A percentile compares a stretch with the other conserved stretches of the same genome.
These are phyloP conservation scores for Glycine tomentella DNA, from an alignment of 306 rosid species.

Conservation along the genomic window DNA sequence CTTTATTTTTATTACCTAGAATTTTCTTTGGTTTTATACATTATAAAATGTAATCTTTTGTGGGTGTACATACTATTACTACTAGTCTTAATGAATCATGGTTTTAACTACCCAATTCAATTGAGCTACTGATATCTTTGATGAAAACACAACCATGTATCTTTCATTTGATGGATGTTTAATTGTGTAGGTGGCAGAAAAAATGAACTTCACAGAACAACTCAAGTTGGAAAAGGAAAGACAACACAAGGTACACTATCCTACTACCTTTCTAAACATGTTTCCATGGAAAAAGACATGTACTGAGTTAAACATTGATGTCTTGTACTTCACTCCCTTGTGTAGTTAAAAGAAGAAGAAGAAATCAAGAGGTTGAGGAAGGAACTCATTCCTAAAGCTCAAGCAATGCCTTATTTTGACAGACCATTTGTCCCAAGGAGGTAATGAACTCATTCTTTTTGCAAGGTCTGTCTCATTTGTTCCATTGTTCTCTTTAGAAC, in stretches of 20 bases:
- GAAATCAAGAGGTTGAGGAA: conserved; percentile 85
- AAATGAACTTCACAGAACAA: conserved; percentile 70
- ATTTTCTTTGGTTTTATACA: conserved; percentile 11
- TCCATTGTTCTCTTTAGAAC: neutral
- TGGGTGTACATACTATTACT: neutral
- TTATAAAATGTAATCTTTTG: neutral
- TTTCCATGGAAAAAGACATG: no score
- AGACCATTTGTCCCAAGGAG: conserved; percentile 95
- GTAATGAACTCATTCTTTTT: conserved; percentile 48
- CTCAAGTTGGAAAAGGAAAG: conserved; percentile 86
- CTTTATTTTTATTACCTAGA: neutral
- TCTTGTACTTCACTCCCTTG: neutral
- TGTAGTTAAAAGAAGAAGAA: conserved; percentile 87
- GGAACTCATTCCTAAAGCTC: conserved; percentile 94
- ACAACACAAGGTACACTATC: conserved; percentile 69
- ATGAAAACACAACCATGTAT: neutral
- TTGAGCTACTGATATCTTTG: neutral
- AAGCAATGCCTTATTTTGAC: conserved; percentile 98
- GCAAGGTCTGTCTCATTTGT: neutral
- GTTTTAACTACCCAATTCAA: conserved; percentile 22
- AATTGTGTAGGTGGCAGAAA: conserved; percentile 74
- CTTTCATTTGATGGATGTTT: conserved; percentile 23
- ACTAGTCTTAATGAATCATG: neutral
- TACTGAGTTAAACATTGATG: neutral
- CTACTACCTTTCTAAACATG: no score